These are phyloP conservation scores for Penicillium sp. DNA, from an alignment of 2,329 filamentous ascomycete species.

Conservation along the genomic window DNA sequence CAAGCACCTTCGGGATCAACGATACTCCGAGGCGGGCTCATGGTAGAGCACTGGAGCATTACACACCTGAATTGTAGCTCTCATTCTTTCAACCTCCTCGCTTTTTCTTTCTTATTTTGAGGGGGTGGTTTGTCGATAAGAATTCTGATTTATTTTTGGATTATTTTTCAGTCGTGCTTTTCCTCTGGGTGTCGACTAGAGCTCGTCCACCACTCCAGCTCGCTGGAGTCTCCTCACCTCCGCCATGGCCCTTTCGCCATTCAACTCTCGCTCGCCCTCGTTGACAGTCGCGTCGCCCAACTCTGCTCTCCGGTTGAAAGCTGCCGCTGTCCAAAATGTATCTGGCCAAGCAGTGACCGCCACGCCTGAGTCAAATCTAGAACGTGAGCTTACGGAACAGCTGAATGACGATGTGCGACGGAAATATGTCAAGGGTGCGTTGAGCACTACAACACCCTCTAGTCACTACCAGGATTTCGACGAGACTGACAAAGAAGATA, in stretches of 20 bases:
- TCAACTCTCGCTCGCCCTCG: conserved; percentile 42
- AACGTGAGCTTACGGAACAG: conserved; percentile 64
- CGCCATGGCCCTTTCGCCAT: conserved; percentile 48
- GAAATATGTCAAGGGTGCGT: conserved; percentile 83
- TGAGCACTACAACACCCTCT: background rate
- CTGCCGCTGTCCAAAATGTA: conserved; percentile 34
- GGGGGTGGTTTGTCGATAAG: background rate
- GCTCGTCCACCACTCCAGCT: background rate
- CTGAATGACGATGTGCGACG: conserved; percentile 79
- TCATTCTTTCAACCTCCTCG: background rate
- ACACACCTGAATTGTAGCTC: background rate
- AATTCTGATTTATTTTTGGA: too few species aligned
- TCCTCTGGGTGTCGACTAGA: background rate
- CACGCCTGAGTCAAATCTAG: conserved; percentile 24
- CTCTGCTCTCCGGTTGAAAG: conserved; percentile 38
- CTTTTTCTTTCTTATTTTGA: background rate
- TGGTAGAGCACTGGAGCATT: conserved; percentile 3
- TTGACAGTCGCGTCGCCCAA: conserved; percentile 35
- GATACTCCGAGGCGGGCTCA: conserved; percentile 20
- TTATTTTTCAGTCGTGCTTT: background rate
- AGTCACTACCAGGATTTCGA: too few species aligned
- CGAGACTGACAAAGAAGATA: conserved; percentile 36
- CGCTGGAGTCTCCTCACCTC: conserved; percentile 1
- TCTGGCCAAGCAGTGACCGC: conserved; percentile 19
- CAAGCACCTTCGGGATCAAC: conserved; percentile 31